Percentiles rank a stretch among this genome's conserved stretches.
phyloP scores from a whole-genome alignment of 371 early-diverging fungal species.

The Fennellomyces sp. region DNA sequence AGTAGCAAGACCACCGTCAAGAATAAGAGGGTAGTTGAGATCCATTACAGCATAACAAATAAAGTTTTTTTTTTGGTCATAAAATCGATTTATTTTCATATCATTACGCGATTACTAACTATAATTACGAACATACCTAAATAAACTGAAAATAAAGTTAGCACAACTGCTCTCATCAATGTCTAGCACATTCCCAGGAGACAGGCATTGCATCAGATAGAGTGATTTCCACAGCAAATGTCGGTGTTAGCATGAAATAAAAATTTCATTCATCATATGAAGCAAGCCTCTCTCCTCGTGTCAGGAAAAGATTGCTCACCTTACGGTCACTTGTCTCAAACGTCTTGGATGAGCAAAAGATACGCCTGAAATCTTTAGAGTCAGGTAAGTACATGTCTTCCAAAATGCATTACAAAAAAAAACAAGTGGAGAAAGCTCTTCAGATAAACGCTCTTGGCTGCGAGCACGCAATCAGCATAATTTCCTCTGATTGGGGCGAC shows the following conservation, averaged over 20 bases:
- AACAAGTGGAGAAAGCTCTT: not conserved
- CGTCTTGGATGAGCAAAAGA: too few species aligned
- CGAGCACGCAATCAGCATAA: constrained; percentile 7
- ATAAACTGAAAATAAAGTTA: not conserved
- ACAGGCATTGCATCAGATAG: not conserved
- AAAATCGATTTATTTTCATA: not conserved
- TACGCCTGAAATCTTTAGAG: too few species aligned
- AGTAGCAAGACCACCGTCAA: constrained; percentile 59
- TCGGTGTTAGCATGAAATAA: constrained; percentile 14
- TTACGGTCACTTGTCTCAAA: too few species aligned
- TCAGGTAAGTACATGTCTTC: not conserved
- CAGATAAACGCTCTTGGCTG: constrained; percentile 7
- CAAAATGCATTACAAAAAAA: not conserved
- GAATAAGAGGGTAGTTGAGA: constrained; percentile 38
- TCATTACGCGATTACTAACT: not conserved
- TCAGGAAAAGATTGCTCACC: not conserved
- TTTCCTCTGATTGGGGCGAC: constrained; percentile 7
- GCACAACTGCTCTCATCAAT: not conserved
- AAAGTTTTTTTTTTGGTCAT: too few species aligned
- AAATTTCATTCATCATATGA: constrained; percentile 1
- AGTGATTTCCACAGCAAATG: constrained; percentile 1
- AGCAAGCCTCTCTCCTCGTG: not conserved
- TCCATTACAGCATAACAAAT: constrained; percentile 4
- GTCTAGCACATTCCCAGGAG: not conserved
- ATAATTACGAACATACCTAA: not conserved